These are phyloP conservation scores for Aphanomyces astaci DNA, from an alignment of 352 stramenopile species.

Conservation along the genomic window DNA sequence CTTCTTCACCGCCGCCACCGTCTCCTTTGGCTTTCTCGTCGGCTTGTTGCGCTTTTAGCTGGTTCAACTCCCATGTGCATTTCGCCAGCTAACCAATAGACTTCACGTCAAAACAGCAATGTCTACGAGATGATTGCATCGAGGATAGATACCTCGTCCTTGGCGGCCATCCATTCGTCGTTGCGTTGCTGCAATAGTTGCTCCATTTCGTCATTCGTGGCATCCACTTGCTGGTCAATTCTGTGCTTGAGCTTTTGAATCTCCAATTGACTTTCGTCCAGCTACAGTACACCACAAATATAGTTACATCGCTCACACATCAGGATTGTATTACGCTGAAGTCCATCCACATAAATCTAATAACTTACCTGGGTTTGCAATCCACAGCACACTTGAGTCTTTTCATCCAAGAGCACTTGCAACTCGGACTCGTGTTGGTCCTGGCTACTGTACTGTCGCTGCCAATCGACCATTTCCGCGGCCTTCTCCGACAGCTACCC, in stretches of 20 bases:
- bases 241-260: background rate
- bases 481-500: slow-evolving; percentile 18
- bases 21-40: background rate
- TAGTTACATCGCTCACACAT: too few relatives aligned
- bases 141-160: slow-evolving; percentile 9
- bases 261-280: background rate
- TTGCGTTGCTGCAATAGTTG: background rate
- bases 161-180: slow-evolving; percentile 8
- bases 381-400: background rate
- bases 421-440: background rate
- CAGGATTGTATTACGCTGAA: too few relatives aligned
- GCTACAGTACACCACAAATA: too few relatives aligned
- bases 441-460: background rate
- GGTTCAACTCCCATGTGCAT: background rate
- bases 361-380: background rate
- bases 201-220: slow-evolving; percentile 6
- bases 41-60: background rate
- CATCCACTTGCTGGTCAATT: background rate
- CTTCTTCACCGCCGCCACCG: background rate
- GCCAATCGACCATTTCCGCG: slow-evolving; percentile 1
- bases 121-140: too few relatives aligned
- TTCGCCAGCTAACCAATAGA: background rate
- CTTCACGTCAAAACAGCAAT: background rate
- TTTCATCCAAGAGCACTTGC: background rate
- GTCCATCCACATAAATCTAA: too few relatives aligned